phyloP scores from a whole-genome alignment of 2,329 filamentous ascomycete species.

The Epichloe bromicola region DNA sequence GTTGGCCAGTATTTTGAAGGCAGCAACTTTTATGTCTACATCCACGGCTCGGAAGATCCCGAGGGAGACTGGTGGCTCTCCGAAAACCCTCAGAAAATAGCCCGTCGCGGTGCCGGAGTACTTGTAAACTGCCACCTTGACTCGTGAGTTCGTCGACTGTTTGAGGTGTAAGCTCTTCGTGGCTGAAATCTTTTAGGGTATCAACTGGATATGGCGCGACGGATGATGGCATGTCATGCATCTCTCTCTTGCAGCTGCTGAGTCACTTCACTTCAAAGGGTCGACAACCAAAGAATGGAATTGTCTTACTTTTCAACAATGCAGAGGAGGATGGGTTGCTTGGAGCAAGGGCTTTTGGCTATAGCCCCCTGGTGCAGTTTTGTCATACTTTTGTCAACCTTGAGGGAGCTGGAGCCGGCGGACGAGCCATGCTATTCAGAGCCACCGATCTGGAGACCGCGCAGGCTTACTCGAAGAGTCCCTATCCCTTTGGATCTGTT shows the following conservation, averaged over 20 bases:
- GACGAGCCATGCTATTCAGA: constrained; percentile 75
- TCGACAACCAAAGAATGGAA: constrained; percentile 62
- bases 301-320: constrained; percentile 85
- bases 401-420: constrained; percentile 87
- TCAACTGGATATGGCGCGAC: constrained; percentile 87
- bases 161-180: neutral
- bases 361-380: constrained; percentile 73
- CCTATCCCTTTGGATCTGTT: constrained; percentile 73
- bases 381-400: constrained; percentile 86
- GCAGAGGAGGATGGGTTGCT: constrained; percentile 89
- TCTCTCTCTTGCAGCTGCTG: constrained; percentile 75
- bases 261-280: constrained; percentile 67
- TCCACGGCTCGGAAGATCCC: constrained; percentile 67
- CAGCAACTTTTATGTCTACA: constrained; percentile 83
- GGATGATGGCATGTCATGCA: constrained; percentile 82
- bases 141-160: constrained; percentile 28
- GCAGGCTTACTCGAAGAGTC: constrained; percentile 56
- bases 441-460: constrained; percentile 81
- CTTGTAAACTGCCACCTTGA: constrained; percentile 94
- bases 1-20: constrained; percentile 73
- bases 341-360: constrained; percentile 72
- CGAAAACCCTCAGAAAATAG: constrained; percentile 25
- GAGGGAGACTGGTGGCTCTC: constrained; percentile 60
- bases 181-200: constrained; percentile 41
- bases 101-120: constrained; percentile 57